Percentiles rank a stretch among this genome's conserved stretches.
Evolutionary conservation across 805 yeast species (phyloP).

Genomic region (Nakazawaea holstii): DNA sequence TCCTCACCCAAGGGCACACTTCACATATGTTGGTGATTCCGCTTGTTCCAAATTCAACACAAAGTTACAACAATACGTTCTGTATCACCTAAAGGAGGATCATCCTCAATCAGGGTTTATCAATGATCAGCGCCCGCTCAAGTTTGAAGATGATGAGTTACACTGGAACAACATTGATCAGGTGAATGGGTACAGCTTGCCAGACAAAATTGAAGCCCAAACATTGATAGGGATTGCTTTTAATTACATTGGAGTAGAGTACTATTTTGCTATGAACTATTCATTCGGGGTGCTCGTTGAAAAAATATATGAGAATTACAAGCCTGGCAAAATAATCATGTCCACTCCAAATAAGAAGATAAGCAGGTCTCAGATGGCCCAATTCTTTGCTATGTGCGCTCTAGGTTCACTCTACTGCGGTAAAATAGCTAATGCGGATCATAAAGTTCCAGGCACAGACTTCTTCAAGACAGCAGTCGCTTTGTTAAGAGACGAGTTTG

Average conservation of each 20-base stretch:
- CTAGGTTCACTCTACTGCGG: slow-evolving; percentile 10
- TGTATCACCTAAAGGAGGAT: background rate
- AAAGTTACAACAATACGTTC: slow-evolving; percentile 10
- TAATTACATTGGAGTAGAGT: slow-evolving; percentile 8
- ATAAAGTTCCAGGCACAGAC: slow-evolving; percentile 8
- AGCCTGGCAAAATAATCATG: slow-evolving; percentile 1
- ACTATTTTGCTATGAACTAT: slow-evolving; percentile 6
- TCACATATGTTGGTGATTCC: slow-evolving; percentile 11
- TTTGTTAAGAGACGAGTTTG: slow-evolving; percentile 8
- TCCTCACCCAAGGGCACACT: background rate
- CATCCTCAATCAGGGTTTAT: background rate
- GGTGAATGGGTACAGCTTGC: background rate
- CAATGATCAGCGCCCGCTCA: background rate
- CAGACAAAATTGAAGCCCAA: slow-evolving; percentile 3
- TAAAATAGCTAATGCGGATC: background rate
- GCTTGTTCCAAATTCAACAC: slow-evolving; percentile 11
- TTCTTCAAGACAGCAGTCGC: slow-evolving; percentile 6
- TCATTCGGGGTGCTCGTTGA: slow-evolving; percentile 5
- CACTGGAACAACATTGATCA: slow-evolving; percentile 5
- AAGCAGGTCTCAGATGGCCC: slow-evolving; percentile 6
- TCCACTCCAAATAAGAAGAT: background rate
- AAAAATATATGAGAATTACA: slow-evolving; percentile 1
- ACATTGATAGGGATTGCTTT: slow-evolving; percentile 3
- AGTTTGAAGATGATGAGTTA: slow-evolving; percentile 1
- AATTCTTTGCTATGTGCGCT: slow-evolving; percentile 12